Evolutionary conservation across 2,329 filamentous ascomycete genomes (phyloP).

Genomic region (Aspergillus pseudoterreus): DNA sequence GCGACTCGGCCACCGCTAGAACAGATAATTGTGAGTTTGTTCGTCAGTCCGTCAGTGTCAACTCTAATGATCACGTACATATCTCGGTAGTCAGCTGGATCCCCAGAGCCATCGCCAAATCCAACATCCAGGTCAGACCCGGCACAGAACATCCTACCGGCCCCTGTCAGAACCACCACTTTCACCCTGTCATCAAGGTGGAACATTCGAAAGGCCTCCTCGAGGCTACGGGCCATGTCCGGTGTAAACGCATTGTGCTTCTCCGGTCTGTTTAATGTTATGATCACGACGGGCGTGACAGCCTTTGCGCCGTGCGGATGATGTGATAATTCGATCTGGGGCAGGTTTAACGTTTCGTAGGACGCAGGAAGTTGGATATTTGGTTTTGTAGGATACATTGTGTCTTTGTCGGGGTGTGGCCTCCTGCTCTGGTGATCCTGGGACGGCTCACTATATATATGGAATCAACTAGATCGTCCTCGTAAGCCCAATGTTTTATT

Average conservation of each 20-base stretch:
- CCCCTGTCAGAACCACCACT: slow-evolving; percentile 53
- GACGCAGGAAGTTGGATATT: slow-evolving; percentile 26
- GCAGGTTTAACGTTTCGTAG: slow-evolving; percentile 31
- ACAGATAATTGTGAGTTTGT: background rate
- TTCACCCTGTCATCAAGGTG: slow-evolving; percentile 54
- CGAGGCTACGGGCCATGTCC: slow-evolving; percentile 47
- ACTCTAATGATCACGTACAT: slow-evolving; percentile 36
- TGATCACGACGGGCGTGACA: slow-evolving; percentile 45
- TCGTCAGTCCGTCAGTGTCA: background rate
- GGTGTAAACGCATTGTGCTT: slow-evolving; percentile 59
- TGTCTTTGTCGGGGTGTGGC: background rate
- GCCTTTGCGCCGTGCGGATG: slow-evolving; percentile 45
- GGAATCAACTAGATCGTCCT: too few species aligned
- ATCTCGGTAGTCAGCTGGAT: slow-evolving; percentile 50
- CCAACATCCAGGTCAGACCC: slow-evolving; percentile 54
- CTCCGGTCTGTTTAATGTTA: slow-evolving; percentile 53
- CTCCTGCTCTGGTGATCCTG: background rate
- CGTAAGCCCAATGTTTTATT: too few species aligned
- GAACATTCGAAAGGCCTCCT: slow-evolving; percentile 32
- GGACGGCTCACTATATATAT: background rate
- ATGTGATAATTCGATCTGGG: slow-evolving; percentile 35
- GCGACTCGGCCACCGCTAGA: slow-evolving; percentile 30
- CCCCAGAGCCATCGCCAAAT: slow-evolving; percentile 44
- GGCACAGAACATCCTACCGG: slow-evolving; percentile 46
- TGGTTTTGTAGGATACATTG: slow-evolving; percentile 3